These are phyloP conservation scores for Straminergon stramineum DNA, from an alignment of 225 moss, liverwort and hornwort species.

Conservation along the genomic window DNA sequence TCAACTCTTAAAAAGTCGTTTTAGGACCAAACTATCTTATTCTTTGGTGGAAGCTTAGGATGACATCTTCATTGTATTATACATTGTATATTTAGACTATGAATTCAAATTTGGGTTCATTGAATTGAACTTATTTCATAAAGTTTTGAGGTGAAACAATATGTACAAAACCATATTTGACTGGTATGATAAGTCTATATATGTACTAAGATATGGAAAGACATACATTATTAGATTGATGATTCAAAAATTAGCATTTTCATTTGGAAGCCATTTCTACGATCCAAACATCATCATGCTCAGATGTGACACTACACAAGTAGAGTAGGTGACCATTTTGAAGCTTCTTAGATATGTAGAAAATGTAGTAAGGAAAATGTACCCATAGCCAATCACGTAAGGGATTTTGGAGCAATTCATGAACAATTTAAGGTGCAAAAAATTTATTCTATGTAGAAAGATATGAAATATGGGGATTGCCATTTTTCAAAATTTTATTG, in stretches of 20 bases:
- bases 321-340: background rate
- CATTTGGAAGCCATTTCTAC: background rate
- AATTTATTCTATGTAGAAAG: no score
- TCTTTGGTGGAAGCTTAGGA: background rate
- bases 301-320: background rate
- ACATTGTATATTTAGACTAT: background rate
- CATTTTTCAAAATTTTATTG: no score
- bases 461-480: no score
- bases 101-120: background rate
- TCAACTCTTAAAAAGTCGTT: no score
- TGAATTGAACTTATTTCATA: fast-evolving
- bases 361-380: background rate
- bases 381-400: no score
- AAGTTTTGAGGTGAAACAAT: background rate
- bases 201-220: background rate
- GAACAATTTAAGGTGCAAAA: no score
- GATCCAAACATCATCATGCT: background rate
- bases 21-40: background rate
- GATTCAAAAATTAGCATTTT: background rate
- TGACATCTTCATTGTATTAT: background rate
- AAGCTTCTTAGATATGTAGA: background rate
- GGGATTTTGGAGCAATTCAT: no score
- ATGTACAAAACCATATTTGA: background rate
- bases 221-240: no score
- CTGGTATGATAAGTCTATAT: fast-evolving